A percentile compares a stretch with the other conserved stretches of the same genome.
Evolutionary conservation across 768 basidiomycete species (phyloP).

Genomic region (Tylopilus sp.): DNA sequence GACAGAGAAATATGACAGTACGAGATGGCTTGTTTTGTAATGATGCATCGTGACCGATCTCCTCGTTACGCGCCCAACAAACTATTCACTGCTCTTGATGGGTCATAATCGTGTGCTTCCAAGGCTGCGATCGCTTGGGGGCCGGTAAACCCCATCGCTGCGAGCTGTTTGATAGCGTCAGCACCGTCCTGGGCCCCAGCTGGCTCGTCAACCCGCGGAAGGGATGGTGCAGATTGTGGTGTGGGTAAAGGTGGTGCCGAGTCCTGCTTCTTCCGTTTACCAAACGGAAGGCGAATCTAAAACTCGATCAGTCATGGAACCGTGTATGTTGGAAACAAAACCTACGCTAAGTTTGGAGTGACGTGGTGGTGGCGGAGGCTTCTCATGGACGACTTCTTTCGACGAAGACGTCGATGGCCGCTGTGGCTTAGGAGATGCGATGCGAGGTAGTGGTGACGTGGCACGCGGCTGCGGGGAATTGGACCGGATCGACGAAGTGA

Average conservation of each 20-base stretch:
- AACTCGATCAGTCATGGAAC: constrained; percentile 3
- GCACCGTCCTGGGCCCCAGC: constrained; percentile 67
- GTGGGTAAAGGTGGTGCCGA: constrained; percentile 42
- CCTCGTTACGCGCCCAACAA: constrained; percentile 44
- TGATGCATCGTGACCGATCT: constrained; percentile 3
- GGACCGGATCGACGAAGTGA: constrained; percentile 28
- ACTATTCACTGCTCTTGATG: constrained; percentile 73
- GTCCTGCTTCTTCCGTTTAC: constrained; percentile 68
- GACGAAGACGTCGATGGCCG: constrained; percentile 56
- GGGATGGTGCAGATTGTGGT: constrained; percentile 31
- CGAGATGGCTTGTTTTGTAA: constrained; percentile 20
- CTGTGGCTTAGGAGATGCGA: constrained; percentile 49
- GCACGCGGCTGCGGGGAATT: constrained; percentile 42
- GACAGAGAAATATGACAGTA: constrained; percentile 16
- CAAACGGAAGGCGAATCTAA: constrained; percentile 75
- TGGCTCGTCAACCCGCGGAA: constrained; percentile 46
- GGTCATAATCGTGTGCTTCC: constrained; percentile 80
- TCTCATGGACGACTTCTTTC: constrained; percentile 52
- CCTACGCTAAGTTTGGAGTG: constrained; percentile 78
- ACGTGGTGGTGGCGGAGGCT: constrained; percentile 50
- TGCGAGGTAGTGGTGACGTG: constrained; percentile 49
- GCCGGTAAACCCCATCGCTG: constrained; percentile 89
- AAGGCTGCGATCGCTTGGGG: constrained; percentile 78
- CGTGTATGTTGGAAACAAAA: constrained; percentile 13
- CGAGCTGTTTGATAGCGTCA: constrained; percentile 73